Percentiles rank a stretch among this genome's conserved stretches.
Evolutionary conservation across 495 filamentous ascomycete genomes (phyloP).

Genomic region (Penicillium arizonense): DNA sequence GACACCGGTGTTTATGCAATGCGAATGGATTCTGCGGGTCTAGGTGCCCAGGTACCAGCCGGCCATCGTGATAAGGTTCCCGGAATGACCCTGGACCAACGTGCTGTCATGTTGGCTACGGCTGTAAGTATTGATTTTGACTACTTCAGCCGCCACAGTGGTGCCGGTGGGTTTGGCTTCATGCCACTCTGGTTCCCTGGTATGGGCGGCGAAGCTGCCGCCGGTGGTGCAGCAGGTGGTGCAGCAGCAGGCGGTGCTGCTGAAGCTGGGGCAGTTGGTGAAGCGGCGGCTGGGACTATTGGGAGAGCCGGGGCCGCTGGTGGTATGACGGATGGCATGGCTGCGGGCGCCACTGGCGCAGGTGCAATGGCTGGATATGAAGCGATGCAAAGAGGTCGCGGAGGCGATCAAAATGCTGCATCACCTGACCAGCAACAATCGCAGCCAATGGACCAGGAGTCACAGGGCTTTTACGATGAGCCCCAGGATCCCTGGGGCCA

Average conservation of each 20-base stretch:
- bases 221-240: slow-evolving; percentile 39
- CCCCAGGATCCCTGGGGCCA: slow-evolving; percentile 36
- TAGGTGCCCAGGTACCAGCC: slow-evolving; percentile 35
- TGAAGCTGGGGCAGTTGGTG: slow-evolving; percentile 36
- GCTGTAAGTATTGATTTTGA: slow-evolving; percentile 72
- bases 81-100: slow-evolving; percentile 69
- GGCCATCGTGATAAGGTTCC: slow-evolving; percentile 17
- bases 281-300: slow-evolving; percentile 33
- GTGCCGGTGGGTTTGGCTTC: slow-evolving; percentile 47
- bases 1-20: slow-evolving; percentile 70
- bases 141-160: slow-evolving; percentile 65
- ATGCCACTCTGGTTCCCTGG: slow-evolving; percentile 60
- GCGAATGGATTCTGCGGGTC: slow-evolving; percentile 62
- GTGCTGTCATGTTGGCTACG: slow-evolving; percentile 70
- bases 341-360: slow-evolving; percentile 48
- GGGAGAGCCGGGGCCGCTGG: slow-evolving; percentile 29
- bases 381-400: slow-evolving; percentile 55
- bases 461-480: slow-evolving; percentile 23
- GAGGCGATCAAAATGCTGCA: slow-evolving; percentile 14
- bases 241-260: slow-evolving; percentile 34
- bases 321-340: slow-evolving; percentile 38
- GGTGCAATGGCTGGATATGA: slow-evolving; percentile 64
- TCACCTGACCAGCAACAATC: slow-evolving; percentile 20
- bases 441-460: slow-evolving; percentile 14
- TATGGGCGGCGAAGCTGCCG: slow-evolving; percentile 49